These are phyloP conservation scores for Alternaria arborescens DNA, from an alignment of 2,329 filamentous ascomycete species.

Conservation along the genomic window DNA sequence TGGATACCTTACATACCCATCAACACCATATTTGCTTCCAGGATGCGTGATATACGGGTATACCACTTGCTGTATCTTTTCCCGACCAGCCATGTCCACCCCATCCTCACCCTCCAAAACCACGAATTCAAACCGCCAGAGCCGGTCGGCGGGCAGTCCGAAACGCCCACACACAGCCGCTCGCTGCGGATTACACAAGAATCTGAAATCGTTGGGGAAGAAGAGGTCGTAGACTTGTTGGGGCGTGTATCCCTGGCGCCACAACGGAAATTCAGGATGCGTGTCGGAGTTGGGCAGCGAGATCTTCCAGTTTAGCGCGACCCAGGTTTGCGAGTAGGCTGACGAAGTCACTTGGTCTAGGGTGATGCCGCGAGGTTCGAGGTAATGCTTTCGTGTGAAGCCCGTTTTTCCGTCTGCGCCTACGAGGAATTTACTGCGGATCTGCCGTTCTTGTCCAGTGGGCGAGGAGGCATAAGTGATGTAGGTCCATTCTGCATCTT, in stretches of 20 bases:
- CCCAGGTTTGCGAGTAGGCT: neutral
- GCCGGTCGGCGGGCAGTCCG: neutral
- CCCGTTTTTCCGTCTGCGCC: constrained; percentile 1
- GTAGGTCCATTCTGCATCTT: neutral
- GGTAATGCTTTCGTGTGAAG: constrained; percentile 1
- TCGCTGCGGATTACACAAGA: constrained; percentile 2
- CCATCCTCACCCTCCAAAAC: neutral
- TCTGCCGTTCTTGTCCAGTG: neutral
- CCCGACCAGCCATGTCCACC: neutral
- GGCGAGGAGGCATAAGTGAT: neutral
- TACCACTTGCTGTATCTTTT: neutral
- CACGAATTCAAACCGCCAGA: neutral
- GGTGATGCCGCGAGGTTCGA: neutral
- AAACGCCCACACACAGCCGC: constrained; percentile 1
- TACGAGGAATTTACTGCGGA: constrained; percentile 1
- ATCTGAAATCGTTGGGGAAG: neutral
- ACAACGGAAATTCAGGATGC: neutral
- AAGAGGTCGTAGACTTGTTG: neutral
- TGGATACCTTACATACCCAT: neutral
- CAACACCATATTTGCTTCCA: neutral
- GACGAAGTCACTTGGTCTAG: neutral
- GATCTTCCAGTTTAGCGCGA: neutral
- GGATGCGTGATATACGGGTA: neutral
- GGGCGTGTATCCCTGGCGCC: neutral
- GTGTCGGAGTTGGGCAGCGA: neutral